phyloP scores from a whole-genome alignment of 805 yeast species.

The Myxozyma kluyveri region DNA sequence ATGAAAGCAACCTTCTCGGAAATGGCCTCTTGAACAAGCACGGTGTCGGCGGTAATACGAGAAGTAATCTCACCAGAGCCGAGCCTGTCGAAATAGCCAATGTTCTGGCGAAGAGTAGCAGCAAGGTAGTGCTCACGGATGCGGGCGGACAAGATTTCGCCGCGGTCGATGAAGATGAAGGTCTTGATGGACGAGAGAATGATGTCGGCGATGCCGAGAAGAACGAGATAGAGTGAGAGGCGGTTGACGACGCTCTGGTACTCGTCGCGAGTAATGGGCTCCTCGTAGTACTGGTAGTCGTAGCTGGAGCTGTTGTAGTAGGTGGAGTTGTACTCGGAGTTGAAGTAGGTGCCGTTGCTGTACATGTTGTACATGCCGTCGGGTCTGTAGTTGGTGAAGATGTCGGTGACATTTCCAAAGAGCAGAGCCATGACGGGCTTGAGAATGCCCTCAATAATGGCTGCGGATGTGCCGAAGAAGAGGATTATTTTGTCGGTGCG shows the following conservation, averaged over 20 bases:
- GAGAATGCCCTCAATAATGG: slow-evolving; percentile 42
- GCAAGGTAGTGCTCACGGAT: slow-evolving; percentile 41
- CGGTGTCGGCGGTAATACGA: slow-evolving; percentile 44
- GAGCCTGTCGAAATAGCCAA: slow-evolving; percentile 44
- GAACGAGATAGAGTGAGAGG: slow-evolving; percentile 38
- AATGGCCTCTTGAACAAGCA: slow-evolving; percentile 44
- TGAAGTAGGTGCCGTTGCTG: slow-evolving; percentile 33
- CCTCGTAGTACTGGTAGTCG: neutral
- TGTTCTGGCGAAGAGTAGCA: slow-evolving; percentile 43
- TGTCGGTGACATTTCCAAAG: slow-evolving; percentile 42
- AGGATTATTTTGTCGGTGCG: slow-evolving; percentile 35
- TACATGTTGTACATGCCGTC: slow-evolving; percentile 5
- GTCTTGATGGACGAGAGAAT: slow-evolving; percentile 37
- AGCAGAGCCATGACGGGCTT: slow-evolving; percentile 38
- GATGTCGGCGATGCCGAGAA: slow-evolving; percentile 41
- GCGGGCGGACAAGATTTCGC: slow-evolving; percentile 44
- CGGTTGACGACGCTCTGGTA: slow-evolving; percentile 10
- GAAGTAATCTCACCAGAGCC: slow-evolving; percentile 47
- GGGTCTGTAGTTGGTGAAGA: slow-evolving; percentile 35
- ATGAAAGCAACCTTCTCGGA: slow-evolving; percentile 44
- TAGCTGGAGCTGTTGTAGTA: neutral
- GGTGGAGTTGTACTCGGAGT: slow-evolving; percentile 26
- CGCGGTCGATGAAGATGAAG: slow-evolving; percentile 40
- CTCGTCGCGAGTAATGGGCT: slow-evolving; percentile 20
- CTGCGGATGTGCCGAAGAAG: slow-evolving; percentile 36